These are phyloP conservation scores for Penicillium sp. DNA, from an alignment of 2,329 filamentous ascomycete genomes.

Conservation along the genomic window DNA sequence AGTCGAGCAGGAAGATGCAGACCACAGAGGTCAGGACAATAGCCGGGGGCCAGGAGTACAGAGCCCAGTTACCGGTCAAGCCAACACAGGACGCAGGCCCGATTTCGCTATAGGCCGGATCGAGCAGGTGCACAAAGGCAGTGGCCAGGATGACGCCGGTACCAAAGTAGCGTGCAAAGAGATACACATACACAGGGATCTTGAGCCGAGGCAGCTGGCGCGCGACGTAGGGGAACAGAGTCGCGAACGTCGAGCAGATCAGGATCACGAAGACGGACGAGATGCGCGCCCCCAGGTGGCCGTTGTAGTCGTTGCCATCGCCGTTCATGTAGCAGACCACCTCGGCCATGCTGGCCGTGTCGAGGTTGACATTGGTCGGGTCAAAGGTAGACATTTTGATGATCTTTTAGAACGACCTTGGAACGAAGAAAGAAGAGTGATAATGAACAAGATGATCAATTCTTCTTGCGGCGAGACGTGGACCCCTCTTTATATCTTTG, in stretches of 20 bases:
- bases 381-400: constrained; percentile 24
- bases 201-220: constrained; percentile 34
- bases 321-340: constrained; percentile 51
- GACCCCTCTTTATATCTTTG: background rate
- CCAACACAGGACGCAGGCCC: constrained; percentile 50
- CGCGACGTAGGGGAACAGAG: constrained; percentile 47
- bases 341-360: constrained; percentile 37
- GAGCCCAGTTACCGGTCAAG: constrained; percentile 50
- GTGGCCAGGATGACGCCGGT: constrained; percentile 47
- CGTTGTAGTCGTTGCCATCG: constrained; percentile 52
- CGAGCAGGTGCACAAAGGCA: constrained; percentile 47
- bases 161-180: constrained; percentile 47
- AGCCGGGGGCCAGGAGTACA: constrained; percentile 52
- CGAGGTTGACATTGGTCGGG: constrained; percentile 43
- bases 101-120: constrained; percentile 43
- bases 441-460: background rate
- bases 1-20: constrained; percentile 51
- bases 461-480: background rate
- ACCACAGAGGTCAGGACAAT: constrained; percentile 48
- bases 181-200: constrained; percentile 42
- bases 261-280: constrained; percentile 45
- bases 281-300: constrained; percentile 42
- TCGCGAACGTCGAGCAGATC: constrained; percentile 38
- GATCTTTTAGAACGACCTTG: background rate
- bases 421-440: background rate